Evolutionary conservation across 2,329 filamentous ascomycete species (phyloP).

Genomic region (Saccharata proteae): DNA sequence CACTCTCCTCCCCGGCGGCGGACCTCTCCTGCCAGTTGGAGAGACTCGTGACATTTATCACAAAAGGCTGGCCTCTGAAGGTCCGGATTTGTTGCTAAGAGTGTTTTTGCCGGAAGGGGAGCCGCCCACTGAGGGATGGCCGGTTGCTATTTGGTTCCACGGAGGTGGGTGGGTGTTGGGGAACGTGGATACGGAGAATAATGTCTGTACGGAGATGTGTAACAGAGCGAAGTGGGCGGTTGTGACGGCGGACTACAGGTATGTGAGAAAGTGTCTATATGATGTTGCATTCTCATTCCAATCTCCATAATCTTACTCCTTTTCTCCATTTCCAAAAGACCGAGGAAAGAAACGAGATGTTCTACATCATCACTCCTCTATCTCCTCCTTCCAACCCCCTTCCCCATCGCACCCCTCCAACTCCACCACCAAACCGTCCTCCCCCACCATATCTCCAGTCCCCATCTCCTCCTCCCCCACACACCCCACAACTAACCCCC

Average conservation of each 20-base stretch:
- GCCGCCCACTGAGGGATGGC: constrained; percentile 20
- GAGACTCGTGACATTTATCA: constrained; percentile 13
- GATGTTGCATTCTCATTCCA: too few species aligned
- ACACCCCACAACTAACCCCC: neutral
- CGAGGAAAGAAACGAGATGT: too few species aligned
- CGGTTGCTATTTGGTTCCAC: constrained; percentile 29
- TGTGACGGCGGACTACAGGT: constrained; percentile 5
- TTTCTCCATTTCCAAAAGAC: too few species aligned
- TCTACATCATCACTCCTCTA: too few species aligned
- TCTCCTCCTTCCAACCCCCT: too few species aligned
- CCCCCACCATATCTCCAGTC: neutral
- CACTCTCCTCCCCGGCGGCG: constrained; percentile 15
- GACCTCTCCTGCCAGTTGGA: constrained; percentile 18
- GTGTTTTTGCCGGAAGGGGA: constrained; percentile 20
- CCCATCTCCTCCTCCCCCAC: neutral
- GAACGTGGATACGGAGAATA: constrained; percentile 22
- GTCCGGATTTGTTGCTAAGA: constrained; percentile 20
- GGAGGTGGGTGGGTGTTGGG: constrained; percentile 31
- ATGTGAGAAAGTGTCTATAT: too few species aligned
- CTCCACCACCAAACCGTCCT: neutral
- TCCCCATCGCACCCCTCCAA: too few species aligned
- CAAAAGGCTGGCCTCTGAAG: constrained; percentile 8
- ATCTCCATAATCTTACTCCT: too few species aligned
- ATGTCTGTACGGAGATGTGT: constrained; percentile 13
- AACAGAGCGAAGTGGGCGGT: constrained; percentile 4